Conservation (phyloP, 2,329 filamentous ascomycete species). For the Ascochyta clinopodiicola region DNA sequence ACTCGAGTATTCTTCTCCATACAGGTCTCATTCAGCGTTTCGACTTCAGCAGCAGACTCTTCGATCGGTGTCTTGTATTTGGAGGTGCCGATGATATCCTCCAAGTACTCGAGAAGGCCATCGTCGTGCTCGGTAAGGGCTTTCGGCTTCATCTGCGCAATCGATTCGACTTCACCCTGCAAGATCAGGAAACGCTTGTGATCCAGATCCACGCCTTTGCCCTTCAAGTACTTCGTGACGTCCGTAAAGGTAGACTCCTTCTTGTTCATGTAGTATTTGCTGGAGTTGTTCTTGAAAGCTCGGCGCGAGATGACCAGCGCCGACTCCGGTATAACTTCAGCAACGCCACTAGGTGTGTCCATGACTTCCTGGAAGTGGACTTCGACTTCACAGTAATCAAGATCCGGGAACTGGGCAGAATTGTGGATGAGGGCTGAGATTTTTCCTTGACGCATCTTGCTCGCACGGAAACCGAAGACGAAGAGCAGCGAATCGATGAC, state of each 20-base stretch:
- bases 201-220: constrained; percentile 90
- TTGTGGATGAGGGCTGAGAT: constrained; percentile 98
- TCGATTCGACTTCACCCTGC: constrained; percentile 97
- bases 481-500: constrained; percentile 98
- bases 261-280: constrained; percentile 96
- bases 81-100: constrained; percentile 98
- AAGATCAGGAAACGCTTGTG: constrained; percentile 98
- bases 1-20: constrained; percentile 94
- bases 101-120: constrained; percentile 92
- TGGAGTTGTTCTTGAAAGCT: constrained; percentile 97
- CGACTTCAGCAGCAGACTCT: constrained; percentile 87
- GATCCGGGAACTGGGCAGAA: constrained; percentile 81
- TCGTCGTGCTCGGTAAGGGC: constrained; percentile 95
- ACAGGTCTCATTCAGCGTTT: constrained; percentile 92
- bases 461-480: constrained; percentile 98
- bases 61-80: constrained; percentile 98
- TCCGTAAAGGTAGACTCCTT: constrained; percentile 90
- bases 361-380: constrained; percentile 97
- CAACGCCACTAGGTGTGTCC: constrained; percentile 78
- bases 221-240: constrained; percentile 85
- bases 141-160: constrained; percentile 99
- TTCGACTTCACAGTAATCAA: constrained; percentile 92
- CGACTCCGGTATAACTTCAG: constrained; percentile 81
- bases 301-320: constrained; percentile 86
- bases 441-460: constrained; percentile 99